Evolutionary conservation across 1,284 basidiomycete genomes (phyloP).

Genomic region (Trametes sp.): DNA sequence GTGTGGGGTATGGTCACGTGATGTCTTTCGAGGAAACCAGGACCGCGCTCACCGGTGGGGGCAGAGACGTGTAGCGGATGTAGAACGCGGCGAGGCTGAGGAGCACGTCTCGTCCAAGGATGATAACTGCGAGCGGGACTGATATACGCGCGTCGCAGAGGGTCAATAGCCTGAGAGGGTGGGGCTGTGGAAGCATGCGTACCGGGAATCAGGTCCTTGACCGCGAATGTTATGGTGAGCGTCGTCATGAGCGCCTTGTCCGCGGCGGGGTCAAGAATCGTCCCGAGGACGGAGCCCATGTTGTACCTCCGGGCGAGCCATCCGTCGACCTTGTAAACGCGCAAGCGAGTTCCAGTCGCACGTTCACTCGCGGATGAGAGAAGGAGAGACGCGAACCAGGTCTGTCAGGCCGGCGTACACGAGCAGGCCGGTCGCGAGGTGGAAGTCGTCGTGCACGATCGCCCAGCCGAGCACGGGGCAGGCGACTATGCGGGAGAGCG

Average conservation of each 20-base stretch:
- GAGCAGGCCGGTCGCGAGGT: conserved; percentile 82
- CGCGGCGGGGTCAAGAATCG: conserved; percentile 95
- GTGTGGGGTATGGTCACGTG: conserved; percentile 42
- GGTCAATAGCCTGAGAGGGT: neutral
- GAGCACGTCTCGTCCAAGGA: conserved; percentile 90
- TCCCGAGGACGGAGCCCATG: conserved; percentile 89
- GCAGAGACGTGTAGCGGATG: conserved; percentile 91
- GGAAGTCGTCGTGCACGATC: conserved; percentile 87
- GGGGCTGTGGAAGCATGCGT: conserved; percentile 35
- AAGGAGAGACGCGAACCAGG: conserved; percentile 62
- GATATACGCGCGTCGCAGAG: neutral
- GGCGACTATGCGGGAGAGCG: conserved; percentile 84
- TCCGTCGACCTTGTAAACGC: conserved; percentile 77
- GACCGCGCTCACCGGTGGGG: conserved; percentile 75
- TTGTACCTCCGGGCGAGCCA: conserved; percentile 88
- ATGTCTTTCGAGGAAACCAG: neutral
- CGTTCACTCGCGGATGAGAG: conserved; percentile 1
- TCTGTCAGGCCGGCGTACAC: conserved; percentile 93
- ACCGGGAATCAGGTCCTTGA: conserved; percentile 90
- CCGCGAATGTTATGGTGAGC: conserved; percentile 85
- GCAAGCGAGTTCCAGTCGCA: conserved; percentile 25
- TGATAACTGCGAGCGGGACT: conserved; percentile 88
- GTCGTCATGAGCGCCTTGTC: conserved; percentile 98
- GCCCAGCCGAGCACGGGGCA: conserved; percentile 93
- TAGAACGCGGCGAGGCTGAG: conserved; percentile 93